Percentiles rank a stretch among this genome's conserved stretches.
Evolutionary conservation across 1,284 basidiomycete species (phyloP).

Genomic region (Trichosporon ovoides): DNA sequence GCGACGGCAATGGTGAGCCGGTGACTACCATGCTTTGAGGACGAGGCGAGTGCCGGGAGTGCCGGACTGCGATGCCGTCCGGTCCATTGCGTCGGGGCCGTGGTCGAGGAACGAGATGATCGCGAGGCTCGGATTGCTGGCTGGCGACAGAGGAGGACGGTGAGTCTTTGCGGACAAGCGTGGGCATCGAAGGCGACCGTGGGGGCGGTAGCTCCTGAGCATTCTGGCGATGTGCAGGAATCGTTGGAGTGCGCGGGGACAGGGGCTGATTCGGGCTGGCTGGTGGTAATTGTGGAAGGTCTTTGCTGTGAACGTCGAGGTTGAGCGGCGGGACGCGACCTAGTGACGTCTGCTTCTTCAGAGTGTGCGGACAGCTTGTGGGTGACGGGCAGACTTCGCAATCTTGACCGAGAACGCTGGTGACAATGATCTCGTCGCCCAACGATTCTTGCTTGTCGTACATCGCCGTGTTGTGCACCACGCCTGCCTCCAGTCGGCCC

Average conservation of each 20-base stretch:
- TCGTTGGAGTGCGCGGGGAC: slow-evolving; percentile 11
- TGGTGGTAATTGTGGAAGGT: background rate
- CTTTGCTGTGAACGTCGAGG: slow-evolving; percentile 5
- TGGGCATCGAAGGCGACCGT: slow-evolving; percentile 16
- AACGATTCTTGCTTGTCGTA: slow-evolving; percentile 1
- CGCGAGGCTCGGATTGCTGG: background rate
- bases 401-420: background rate
- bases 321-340: background rate
- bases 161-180: background rate
- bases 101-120: background rate
- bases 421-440: background rate
- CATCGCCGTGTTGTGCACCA: background rate
- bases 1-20: slow-evolving; percentile 13
- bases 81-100: background rate
- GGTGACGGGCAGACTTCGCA: background rate
- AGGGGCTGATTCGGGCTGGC: slow-evolving; percentile 2
- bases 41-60: slow-evolving; percentile 1
- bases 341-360: background rate
- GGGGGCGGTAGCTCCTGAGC: background rate
- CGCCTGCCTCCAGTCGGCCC: background rate
- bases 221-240: slow-evolving; percentile 1
- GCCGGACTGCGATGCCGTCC: background rate
- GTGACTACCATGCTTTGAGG: slow-evolving; percentile 17
- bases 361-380: background rate
- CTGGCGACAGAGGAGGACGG: background rate